Percentiles rank a stretch among this genome's conserved stretches.
These are phyloP conservation scores for Fusarium illudens DNA, from an alignment of 2,329 filamentous ascomycete genomes.

Conservation along the genomic window DNA sequence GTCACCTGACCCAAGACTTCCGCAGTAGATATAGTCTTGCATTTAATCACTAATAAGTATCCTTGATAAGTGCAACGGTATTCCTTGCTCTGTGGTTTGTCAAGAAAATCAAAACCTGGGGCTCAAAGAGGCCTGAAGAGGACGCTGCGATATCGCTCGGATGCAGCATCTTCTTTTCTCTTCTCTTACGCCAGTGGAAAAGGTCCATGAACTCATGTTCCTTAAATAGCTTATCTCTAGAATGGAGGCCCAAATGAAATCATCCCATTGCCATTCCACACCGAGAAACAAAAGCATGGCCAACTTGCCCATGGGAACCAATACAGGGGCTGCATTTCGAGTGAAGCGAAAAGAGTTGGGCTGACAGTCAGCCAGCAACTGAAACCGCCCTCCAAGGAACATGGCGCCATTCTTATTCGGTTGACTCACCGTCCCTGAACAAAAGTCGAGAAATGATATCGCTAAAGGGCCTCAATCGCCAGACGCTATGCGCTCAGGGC, in stretches of 20 bases:
- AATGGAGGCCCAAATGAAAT: background rate
- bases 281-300: background rate
- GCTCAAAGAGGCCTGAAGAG: too few relatives aligned
- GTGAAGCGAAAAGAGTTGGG: background rate
- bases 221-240: background rate
- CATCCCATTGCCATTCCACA: background rate
- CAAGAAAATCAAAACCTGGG: background rate
- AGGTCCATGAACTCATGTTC: background rate
- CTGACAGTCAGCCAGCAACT: background rate
- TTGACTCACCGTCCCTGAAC: background rate
- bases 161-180: background rate
- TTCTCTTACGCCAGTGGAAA: background rate
- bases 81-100: background rate
- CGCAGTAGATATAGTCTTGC: background rate
- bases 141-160: background rate
- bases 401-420: background rate
- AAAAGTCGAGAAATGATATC: background rate
- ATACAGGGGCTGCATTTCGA: background rate
- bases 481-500: background rate
- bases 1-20: background rate
- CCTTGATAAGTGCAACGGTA: background rate
- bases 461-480: background rate
- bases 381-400: background rate
- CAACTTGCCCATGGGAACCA: background rate
- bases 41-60: background rate